Percentiles rank a stretch among this genome's conserved stretches.
phyloP scores from a whole-genome alignment of 2,329 filamentous ascomycete genomes.

The Alternaria brassicae region DNA sequence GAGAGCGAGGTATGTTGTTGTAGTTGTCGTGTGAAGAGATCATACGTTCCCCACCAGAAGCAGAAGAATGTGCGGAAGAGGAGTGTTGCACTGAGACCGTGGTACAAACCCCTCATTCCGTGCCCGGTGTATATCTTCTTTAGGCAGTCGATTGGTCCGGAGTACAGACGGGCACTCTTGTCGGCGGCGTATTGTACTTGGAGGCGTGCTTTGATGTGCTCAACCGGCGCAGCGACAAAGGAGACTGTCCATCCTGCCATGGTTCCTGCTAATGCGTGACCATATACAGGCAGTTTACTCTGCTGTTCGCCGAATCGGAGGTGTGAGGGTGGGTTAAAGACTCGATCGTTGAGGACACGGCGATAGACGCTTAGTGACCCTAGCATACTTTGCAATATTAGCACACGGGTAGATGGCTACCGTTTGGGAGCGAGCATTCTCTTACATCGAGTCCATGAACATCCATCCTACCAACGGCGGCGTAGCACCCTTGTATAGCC shows the following conservation, averaged over 20 bases:
- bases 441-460: constrained; percentile 85
- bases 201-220: constrained; percentile 92
- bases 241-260: constrained; percentile 88
- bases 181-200: constrained; percentile 90
- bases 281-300: constrained; percentile 72
- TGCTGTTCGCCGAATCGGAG: constrained; percentile 47
- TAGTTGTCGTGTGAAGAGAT: constrained; percentile 76
- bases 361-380: constrained; percentile 92
- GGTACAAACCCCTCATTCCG: constrained; percentile 82
- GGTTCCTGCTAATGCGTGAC: constrained; percentile 87
- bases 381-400: constrained; percentile 68
- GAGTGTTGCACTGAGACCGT: constrained; percentile 82
- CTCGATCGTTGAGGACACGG: constrained; percentile 77
- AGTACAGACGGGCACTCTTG: constrained; percentile 80
- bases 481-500: constrained; percentile 92
- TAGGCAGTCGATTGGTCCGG: constrained; percentile 84
- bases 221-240: constrained; percentile 90
- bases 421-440: neutral
- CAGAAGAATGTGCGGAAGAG: constrained; percentile 95
- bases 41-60: constrained; percentile 98
- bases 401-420: neutral
- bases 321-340: constrained; percentile 71
- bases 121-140: constrained; percentile 66
- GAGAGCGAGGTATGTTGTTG: constrained; percentile 72
- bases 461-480: constrained; percentile 97